Base-by-base conservation (phyloP, 2,329 filamentous ascomycete species). In the Thyridium curvatum region DNA sequence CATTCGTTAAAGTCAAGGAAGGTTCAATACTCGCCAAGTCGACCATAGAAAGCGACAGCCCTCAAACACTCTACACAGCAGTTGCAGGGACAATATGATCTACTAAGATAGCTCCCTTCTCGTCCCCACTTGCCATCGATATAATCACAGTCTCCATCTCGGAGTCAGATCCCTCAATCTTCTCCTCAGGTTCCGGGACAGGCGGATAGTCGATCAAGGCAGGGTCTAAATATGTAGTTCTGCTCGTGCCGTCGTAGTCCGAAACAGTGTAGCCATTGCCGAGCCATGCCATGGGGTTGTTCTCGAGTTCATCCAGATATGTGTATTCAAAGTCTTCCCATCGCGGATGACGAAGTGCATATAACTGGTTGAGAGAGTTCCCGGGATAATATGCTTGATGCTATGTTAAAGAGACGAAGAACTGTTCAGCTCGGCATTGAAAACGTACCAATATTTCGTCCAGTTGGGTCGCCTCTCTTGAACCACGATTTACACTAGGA, bases 311-410 rank as follows among this genome's bases (percentile, higher is more conserved):
- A 21, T 37, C 35, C n/a, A 29, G 35, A 16, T 30, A 37, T 7
- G 21, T 37, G 14, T 37, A 46, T 16, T 35, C n/a, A 12, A 46
- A 46, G 30, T 46, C 45, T 28, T 46, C 45, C 45, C 45, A 46
- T 30, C 45, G 45, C 12, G 45, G 42, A 7, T 41, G 32, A 5
- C 40, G 40, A 16, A 40, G 35, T 12, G 34, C 38, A 13, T 30
- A 29, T 14, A 37, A 3, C 28, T 37, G 35, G 16, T 37, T 37
- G 10, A 37, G 14, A 12, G 35, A n/a, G 26, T 37, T 37, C 4
- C 35, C 35, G 26, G 35, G 35, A 13, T 37, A 37, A 17, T 37
- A 37, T 14, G 35, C 35, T 37, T 18, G 13, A 30, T 6, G 4
- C 3, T n/a, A 12, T 15, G 14, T 35, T 13, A 35, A 17, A n/a